phyloP scores from a whole-genome alignment of 2,329 filamentous ascomycete genomes.

The Chaetomiaceae sp. region DNA sequence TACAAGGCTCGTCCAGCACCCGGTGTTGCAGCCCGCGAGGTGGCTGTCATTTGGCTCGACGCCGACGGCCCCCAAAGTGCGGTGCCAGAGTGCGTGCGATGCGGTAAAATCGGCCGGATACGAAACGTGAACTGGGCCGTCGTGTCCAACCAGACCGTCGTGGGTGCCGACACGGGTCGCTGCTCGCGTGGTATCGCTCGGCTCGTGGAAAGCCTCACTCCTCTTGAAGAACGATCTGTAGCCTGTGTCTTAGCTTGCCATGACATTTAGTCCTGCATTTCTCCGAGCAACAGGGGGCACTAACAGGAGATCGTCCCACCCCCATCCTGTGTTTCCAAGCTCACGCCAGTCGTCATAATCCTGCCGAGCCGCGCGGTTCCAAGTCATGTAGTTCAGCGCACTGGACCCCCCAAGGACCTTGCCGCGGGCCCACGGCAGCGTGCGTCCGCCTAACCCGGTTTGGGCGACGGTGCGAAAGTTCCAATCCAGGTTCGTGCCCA shows the following conservation, averaged over 20 bases:
- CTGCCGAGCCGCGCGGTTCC: slow-evolving; percentile 39
- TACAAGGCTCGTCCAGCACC: slow-evolving; percentile 33
- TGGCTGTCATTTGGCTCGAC: slow-evolving; percentile 32
- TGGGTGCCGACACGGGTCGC: not conserved
- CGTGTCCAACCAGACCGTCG: slow-evolving; percentile 3
- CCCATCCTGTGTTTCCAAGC: slow-evolving; percentile 54
- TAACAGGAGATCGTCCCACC: slow-evolving; percentile 42
- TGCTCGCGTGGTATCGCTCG: slow-evolving; percentile 24
- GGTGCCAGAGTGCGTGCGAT: slow-evolving; percentile 41
- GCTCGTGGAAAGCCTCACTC: slow-evolving; percentile 42
- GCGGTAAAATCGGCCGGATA: slow-evolving; percentile 36
- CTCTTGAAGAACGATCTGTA: slow-evolving; percentile 46
- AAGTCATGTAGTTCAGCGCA: slow-evolving; percentile 54
- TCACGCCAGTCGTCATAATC: slow-evolving; percentile 53
- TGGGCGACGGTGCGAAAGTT: slow-evolving; percentile 36
- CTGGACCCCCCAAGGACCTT: slow-evolving; percentile 57
- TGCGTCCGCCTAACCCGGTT: slow-evolving; percentile 33
- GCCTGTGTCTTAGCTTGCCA: too few species aligned
- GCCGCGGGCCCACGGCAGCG: slow-evolving; percentile 37
- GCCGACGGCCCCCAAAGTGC: slow-evolving; percentile 32
- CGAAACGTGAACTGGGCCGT: slow-evolving; percentile 44
- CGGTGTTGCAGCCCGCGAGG: slow-evolving; percentile 35
- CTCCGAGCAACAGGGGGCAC: slow-evolving; percentile 5
- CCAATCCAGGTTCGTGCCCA: slow-evolving; percentile 38
- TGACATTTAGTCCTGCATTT: not conserved